Conservation (phyloP, 345 rosid species). For the Clausena lansium region DNA sequence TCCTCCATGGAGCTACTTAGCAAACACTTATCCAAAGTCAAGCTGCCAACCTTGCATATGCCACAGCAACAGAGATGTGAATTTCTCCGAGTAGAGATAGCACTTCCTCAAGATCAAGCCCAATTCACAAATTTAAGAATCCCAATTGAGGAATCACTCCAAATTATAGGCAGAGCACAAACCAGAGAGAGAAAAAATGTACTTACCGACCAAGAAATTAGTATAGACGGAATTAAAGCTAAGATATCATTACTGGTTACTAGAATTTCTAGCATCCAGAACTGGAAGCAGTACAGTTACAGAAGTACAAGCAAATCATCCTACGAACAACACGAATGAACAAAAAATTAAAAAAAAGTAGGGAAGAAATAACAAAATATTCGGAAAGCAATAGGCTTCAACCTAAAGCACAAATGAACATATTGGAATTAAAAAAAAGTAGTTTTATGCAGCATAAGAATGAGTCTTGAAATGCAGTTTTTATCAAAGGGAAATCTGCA, state of each 20-base stretch:
- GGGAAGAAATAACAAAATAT: neutral
- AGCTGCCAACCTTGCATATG: neutral
- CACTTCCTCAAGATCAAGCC: neutral
- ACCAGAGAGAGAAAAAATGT: neutral
- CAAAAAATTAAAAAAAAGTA: neutral
- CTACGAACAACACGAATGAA: neutral
- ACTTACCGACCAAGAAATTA: neutral
- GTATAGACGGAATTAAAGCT: neutral
- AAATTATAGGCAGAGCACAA: neutral
- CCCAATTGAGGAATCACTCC: neutral
- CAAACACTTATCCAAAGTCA: neutral
- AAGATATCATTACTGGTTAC: neutral
- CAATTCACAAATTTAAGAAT: neutral
- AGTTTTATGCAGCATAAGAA: too few species aligned
- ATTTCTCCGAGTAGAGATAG: neutral
- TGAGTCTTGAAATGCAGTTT: too few species aligned
- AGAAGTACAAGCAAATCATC: neutral
- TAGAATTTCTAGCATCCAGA: neutral
- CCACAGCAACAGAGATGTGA: neutral
- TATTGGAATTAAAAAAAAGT: too few species aligned
- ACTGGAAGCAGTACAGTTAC: neutral
- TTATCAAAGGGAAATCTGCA: too few species aligned
- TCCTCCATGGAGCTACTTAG: slow-evolving; percentile 27
- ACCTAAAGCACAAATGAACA: too few species aligned
- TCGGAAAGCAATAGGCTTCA: neutral